phyloP scores from a whole-genome alignment of 2,329 filamentous ascomycete species.

The Aspergillus piperis region DNA sequence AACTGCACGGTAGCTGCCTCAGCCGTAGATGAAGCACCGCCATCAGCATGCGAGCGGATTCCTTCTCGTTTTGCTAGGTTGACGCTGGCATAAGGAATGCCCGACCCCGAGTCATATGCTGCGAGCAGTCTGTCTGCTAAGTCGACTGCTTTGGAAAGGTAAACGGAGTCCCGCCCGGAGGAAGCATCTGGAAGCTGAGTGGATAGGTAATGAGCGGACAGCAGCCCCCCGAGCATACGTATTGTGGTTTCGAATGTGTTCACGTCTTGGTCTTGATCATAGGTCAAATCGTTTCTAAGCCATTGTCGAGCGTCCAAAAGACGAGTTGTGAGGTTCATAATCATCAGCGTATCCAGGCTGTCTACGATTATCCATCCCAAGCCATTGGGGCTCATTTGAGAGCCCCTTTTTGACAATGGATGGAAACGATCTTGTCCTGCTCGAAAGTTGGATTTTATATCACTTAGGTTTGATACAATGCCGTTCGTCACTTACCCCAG shows the following conservation, averaged over 20 bases:
- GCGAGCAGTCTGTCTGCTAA: slow-evolving; percentile 81
- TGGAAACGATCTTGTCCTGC: slow-evolving; percentile 13
- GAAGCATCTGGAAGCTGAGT: slow-evolving; percentile 15
- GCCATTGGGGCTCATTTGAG: slow-evolving; percentile 23
- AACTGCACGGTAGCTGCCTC: slow-evolving; percentile 88
- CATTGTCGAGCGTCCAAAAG: slow-evolving; percentile 20
- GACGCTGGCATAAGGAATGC: slow-evolving; percentile 86
- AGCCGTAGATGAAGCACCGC: slow-evolving; percentile 84
- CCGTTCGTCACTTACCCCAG: slow-evolving; percentile 55
- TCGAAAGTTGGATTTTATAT: not conserved
- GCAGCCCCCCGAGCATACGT: slow-evolving; percentile 30
- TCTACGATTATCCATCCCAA: slow-evolving; percentile 26
- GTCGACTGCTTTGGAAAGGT: slow-evolving; percentile 91
- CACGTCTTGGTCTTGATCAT: slow-evolving; percentile 25
- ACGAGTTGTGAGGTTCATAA: slow-evolving; percentile 23
- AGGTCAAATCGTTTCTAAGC: slow-evolving; percentile 15
- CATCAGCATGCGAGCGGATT: slow-evolving; percentile 78
- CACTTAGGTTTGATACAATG: not conserved
- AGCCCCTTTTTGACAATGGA: slow-evolving; percentile 19
- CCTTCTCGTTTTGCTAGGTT: slow-evolving; percentile 75
- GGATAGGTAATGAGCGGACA: slow-evolving; percentile 27
- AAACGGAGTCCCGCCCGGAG: slow-evolving; percentile 76
- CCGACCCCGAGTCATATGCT: slow-evolving; percentile 81
- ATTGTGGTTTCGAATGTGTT: slow-evolving; percentile 33
- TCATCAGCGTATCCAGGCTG: slow-evolving; percentile 24